A percentile compares a stretch with the other conserved stretches of the same genome.
phyloP scores from a whole-genome alignment of 352 stramenopile genomes.

The Bremia lactucae region DNA sequence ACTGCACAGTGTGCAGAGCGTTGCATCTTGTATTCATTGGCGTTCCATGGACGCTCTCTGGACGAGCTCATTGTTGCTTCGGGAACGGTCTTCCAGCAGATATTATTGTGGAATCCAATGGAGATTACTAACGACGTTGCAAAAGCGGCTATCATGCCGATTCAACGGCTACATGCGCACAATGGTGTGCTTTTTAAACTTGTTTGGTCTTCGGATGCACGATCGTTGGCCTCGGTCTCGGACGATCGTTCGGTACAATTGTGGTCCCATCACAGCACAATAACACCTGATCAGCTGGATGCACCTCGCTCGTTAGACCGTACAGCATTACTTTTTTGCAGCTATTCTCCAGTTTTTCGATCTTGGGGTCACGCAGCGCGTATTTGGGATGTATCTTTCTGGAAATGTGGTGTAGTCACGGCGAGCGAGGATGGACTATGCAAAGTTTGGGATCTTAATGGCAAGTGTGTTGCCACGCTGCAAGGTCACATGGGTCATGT shows the following conservation, averaged over 20 bases:
- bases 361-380: slow-evolving; percentile 75
- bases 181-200: slow-evolving; percentile 83
- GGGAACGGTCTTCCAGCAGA: slow-evolving; percentile 81
- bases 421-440: slow-evolving; percentile 71
- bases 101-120: slow-evolving; percentile 65
- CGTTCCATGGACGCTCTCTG: slow-evolving; percentile 54
- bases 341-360: slow-evolving; percentile 50
- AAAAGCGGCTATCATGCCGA: slow-evolving; percentile 16
- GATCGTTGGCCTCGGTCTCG: slow-evolving; percentile 68
- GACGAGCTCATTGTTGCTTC: slow-evolving; percentile 63
- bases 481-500: slow-evolving; percentile 70
- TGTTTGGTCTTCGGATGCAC: slow-evolving; percentile 55
- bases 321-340: slow-evolving; percentile 9
- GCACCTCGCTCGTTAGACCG: background rate
- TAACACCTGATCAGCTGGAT: slow-evolving; percentile 7
- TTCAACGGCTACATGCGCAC: slow-evolving; percentile 65
- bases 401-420: slow-evolving; percentile 28
- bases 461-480: slow-evolving; percentile 59
- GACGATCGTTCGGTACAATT: slow-evolving; percentile 80
- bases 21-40: slow-evolving; percentile 75
- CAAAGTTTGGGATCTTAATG: slow-evolving; percentile 56
- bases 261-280: slow-evolving; percentile 39
- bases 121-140: slow-evolving; percentile 3
- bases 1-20: slow-evolving; percentile 63
- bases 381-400: slow-evolving; percentile 81